phyloP scores from a whole-genome alignment of 208 protist species.

The Leishmania aethiopica region DNA sequence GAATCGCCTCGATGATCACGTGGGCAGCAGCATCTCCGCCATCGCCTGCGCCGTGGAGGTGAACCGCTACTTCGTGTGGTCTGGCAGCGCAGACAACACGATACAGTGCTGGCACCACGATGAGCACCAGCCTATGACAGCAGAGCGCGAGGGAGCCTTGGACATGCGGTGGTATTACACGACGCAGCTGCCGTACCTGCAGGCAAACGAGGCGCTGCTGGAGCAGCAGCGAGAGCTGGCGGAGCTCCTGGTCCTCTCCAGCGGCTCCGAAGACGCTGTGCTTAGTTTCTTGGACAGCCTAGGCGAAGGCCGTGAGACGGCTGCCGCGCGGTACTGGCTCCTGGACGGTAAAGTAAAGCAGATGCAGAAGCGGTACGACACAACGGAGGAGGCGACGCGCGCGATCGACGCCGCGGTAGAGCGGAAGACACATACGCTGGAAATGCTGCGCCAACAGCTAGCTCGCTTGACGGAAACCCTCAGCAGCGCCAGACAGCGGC shows the following conservation, averaged over 20 bases:
- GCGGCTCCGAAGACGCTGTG: conserved; percentile 58
- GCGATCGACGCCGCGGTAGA: conserved; percentile 40
- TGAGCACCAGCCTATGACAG: conserved; percentile 71
- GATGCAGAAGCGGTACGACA: conserved; percentile 33
- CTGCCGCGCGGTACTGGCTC: conserved; percentile 44
- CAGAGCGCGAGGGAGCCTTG: conserved; percentile 57
- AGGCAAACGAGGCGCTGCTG: conserved; percentile 60
- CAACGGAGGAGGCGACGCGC: conserved; percentile 39
- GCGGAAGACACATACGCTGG: conserved; percentile 40
- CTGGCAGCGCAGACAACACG: conserved; percentile 59
- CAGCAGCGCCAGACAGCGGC: conserved; percentile 14
- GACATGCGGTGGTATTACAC: conserved; percentile 90
- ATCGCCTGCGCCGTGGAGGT: conserved; percentile 67
- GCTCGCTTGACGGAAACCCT: conserved; percentile 49
- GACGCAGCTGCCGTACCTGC: conserved; percentile 62
- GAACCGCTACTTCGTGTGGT: conserved; percentile 81
- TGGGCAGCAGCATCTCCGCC: conserved; percentile 37
- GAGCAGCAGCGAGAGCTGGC: conserved; percentile 70
- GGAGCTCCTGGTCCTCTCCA: conserved; percentile 61
- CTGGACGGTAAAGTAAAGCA: conserved; percentile 41
- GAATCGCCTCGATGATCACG: conserved; percentile 53
- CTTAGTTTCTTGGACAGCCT: conserved; percentile 32
- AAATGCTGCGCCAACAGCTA: conserved; percentile 43
- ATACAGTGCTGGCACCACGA: conserved; percentile 90
- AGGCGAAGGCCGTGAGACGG: conserved; percentile 34